Evolutionary conservation across 2,329 filamentous ascomycete species (phyloP).

Genomic region (Orbilia blumenaviensis): DNA sequence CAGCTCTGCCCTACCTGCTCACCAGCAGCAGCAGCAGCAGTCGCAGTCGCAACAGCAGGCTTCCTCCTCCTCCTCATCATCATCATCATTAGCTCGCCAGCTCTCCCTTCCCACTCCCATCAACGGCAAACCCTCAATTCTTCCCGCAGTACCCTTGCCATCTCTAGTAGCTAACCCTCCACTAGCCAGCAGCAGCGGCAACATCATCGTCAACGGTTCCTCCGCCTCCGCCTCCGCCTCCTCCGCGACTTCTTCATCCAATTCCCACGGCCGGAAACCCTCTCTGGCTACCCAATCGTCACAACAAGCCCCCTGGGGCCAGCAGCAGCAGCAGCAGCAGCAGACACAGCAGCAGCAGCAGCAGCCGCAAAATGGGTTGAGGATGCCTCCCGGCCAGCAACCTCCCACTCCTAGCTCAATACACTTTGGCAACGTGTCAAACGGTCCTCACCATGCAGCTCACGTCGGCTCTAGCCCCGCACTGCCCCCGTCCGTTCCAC

Average conservation of each 20-base stretch:
- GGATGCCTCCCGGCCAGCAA: constrained; percentile 77
- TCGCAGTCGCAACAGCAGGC: constrained; percentile 60
- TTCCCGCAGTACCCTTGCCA: constrained; percentile 72
- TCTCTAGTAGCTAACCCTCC: constrained; percentile 64
- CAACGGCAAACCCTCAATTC: constrained; percentile 80
- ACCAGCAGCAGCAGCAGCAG: constrained; percentile 40
- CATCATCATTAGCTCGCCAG: too few relatives aligned
- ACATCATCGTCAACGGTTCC: constrained; percentile 73
- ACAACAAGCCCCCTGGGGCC: constrained; percentile 36
- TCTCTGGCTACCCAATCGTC: constrained; percentile 17
- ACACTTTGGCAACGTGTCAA: constrained; percentile 82
- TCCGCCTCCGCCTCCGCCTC: constrained; percentile 63
- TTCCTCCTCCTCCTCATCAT: constrained; percentile 66
- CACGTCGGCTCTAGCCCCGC: constrained; percentile 70
- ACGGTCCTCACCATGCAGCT: constrained; percentile 62
- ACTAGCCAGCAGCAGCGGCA: constrained; percentile 71
- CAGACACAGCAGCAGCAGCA: constrained; percentile 56
- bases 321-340: constrained; percentile 28
- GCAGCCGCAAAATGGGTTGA: constrained; percentile 54
- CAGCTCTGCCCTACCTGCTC: constrained; percentile 34
- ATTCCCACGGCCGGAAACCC: constrained; percentile 74
- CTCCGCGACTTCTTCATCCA: constrained; percentile 60
- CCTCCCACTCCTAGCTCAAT: constrained; percentile 69
- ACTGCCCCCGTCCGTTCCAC: constrained; percentile 63
- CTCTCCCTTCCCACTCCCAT: constrained; percentile 72